phyloP scores from a whole-genome alignment of 2,329 filamentous ascomycete species.

The Fusarium domesticum region DNA sequence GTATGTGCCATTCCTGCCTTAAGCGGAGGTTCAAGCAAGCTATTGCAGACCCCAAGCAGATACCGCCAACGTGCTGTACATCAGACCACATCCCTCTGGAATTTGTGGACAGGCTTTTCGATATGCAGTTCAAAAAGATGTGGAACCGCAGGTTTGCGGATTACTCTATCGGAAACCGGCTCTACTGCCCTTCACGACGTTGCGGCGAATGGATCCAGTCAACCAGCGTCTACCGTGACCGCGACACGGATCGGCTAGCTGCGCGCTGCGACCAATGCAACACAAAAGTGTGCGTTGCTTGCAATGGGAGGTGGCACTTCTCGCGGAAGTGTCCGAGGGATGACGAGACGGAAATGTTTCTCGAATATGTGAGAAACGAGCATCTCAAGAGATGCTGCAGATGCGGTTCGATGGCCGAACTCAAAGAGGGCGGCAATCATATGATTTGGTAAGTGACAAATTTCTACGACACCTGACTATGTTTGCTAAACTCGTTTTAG shows the following conservation, averaged over 20 bases:
- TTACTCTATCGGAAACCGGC: conserved; percentile 67
- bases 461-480: too few relatives aligned
- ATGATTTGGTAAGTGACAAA: conserved; percentile 69
- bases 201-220: conserved; percentile 83
- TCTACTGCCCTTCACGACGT: conserved; percentile 70
- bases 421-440: conserved; percentile 81
- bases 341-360: conserved; percentile 60
- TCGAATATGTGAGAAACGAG: conserved; percentile 62
- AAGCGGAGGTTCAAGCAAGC: conserved; percentile 73
- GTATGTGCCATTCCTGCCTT: conserved; percentile 76
- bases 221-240: conserved; percentile 59
- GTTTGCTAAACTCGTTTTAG: conserved; percentile 36
- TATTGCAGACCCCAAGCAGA: conserved; percentile 71
- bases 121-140: conserved; percentile 67
- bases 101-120: conserved; percentile 73
- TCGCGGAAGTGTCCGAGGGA: conserved; percentile 68
- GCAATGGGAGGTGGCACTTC: conserved; percentile 72
- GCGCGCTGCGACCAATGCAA: conserved; percentile 70
- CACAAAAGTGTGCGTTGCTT: conserved; percentile 70
- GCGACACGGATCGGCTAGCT: conserved; percentile 57
- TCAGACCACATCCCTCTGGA: conserved; percentile 69
- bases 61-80: conserved; percentile 82
- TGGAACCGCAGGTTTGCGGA: conserved; percentile 83
- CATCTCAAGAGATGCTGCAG: conserved; percentile 75
- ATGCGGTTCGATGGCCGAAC: conserved; percentile 71